phyloP scores from a whole-genome alignment of 257 asterid genomes.

The Przewalskia tangutica region DNA sequence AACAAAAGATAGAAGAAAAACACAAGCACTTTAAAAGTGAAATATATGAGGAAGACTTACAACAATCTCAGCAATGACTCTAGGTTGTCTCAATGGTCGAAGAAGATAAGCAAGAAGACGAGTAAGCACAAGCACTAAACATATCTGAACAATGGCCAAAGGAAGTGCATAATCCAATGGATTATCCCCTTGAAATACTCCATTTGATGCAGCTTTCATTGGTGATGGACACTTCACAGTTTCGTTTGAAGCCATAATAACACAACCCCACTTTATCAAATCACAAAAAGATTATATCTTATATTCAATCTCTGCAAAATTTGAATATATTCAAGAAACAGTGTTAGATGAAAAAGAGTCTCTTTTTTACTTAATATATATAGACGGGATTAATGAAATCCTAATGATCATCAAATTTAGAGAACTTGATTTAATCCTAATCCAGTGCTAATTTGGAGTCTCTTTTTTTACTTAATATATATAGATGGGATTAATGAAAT shows the following conservation, averaged over 20 bases:
- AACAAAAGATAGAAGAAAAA: too few species aligned
- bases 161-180: conserved; percentile 73
- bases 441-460: background rate
- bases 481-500: background rate
- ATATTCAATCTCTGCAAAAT: conserved; percentile 10
- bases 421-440: background rate
- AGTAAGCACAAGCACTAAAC: conserved; percentile 49
- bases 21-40: too few species aligned
- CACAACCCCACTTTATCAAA: background rate
- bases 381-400: background rate
- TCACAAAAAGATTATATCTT: background rate
- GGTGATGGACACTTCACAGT: conserved; percentile 33
- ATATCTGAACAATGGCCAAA: conserved; percentile 53
- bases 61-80: conserved; percentile 72
- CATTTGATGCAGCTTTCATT: conserved; percentile 73
- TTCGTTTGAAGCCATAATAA: conserved; percentile 17
- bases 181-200: conserved; percentile 65
- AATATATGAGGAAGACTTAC: conserved; percentile 26
- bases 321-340: background rate
- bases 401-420: background rate
- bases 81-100: conserved; percentile 63
- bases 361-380: too few species aligned
- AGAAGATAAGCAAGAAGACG: conserved; percentile 53
- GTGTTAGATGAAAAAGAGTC: background rate
- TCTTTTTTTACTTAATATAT: too few species aligned